These are phyloP conservation scores for Perkinsela sp. DNA, from an alignment of 208 protist genomes.

Conservation along the genomic window DNA sequence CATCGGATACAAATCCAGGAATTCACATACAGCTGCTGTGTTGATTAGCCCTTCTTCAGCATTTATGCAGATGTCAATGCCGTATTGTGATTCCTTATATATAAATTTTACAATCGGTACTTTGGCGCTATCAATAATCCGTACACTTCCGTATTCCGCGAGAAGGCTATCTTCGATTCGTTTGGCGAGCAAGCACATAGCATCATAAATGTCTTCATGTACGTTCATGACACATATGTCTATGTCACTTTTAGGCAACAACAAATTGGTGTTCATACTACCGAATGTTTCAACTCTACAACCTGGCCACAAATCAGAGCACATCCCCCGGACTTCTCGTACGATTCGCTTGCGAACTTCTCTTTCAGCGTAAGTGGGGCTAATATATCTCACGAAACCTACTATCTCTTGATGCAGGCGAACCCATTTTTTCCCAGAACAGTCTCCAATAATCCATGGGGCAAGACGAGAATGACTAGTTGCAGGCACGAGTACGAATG, in stretches of 20 bases:
- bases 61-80: constrained; percentile 67
- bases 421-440: constrained; percentile 6
- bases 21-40: constrained; percentile 23
- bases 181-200: constrained; percentile 17
- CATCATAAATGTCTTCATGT: constrained; percentile 17
- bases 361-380: constrained; percentile 35
- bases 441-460: not conserved
- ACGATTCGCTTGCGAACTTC: constrained; percentile 35
- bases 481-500: not conserved
- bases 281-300: constrained; percentile 41
- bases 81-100: constrained; percentile 24
- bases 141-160: constrained; percentile 24
- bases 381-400: constrained; percentile 36
- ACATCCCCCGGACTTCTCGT: constrained; percentile 13
- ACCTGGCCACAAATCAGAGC: constrained; percentile 32
- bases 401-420: constrained; percentile 46
- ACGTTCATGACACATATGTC: constrained; percentile 40
- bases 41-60: constrained; percentile 32
- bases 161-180: constrained; percentile 20
- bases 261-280: constrained; percentile 41
- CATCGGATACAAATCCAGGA: constrained; percentile 29
- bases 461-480: not conserved
- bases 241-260: constrained; percentile 47
- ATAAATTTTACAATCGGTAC: constrained; percentile 70
- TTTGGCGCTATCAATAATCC: constrained; percentile 65